Conservation (phyloP, 495 filamentous ascomycete species). For the Penicillium parvum region DNA sequence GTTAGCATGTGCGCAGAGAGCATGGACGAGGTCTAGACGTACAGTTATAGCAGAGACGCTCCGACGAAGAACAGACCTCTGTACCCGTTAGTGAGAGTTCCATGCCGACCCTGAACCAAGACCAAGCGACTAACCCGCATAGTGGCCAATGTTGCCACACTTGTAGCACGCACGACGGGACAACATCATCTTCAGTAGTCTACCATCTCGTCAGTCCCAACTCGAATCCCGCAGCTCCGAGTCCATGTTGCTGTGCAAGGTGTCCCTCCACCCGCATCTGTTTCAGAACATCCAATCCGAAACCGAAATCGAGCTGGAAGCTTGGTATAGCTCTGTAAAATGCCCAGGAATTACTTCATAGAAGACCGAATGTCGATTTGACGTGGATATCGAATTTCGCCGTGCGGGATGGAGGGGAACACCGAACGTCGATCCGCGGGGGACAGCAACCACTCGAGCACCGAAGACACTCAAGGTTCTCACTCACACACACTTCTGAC, state of each 20-base stretch:
- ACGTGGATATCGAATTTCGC: neutral
- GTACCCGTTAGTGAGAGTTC: constrained; percentile 13
- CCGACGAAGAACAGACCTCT: constrained; percentile 95
- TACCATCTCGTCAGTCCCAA: constrained; percentile 13
- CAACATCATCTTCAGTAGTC: constrained; percentile 74
- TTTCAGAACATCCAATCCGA: too few species aligned
- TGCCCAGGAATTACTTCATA: too few species aligned
- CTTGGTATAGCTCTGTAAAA: too few species aligned
- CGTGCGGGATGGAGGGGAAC: constrained; percentile 9
- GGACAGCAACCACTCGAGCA: neutral
- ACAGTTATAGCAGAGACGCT: constrained; percentile 99
- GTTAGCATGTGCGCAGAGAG: constrained; percentile 23
- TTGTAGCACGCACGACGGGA: constrained; percentile 99
- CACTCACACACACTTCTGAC: constrained; percentile 28
- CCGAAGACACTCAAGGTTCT: neutral
- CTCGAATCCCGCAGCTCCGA: neutral
- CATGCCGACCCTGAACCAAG: neutral
- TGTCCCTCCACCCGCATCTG: too few species aligned
- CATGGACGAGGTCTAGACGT: constrained; percentile 28
- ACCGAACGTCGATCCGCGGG: constrained; percentile 13
- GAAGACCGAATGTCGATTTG: neutral
- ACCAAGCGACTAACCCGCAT: constrained; percentile 60
- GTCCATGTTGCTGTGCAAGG: too few species aligned
- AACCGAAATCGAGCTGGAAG: too few species aligned
- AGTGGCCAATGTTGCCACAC: constrained; percentile 99